Evolutionary conservation across 352 stramenopile species (phyloP).

Genomic region (Poterioochromonas sp.): DNA sequence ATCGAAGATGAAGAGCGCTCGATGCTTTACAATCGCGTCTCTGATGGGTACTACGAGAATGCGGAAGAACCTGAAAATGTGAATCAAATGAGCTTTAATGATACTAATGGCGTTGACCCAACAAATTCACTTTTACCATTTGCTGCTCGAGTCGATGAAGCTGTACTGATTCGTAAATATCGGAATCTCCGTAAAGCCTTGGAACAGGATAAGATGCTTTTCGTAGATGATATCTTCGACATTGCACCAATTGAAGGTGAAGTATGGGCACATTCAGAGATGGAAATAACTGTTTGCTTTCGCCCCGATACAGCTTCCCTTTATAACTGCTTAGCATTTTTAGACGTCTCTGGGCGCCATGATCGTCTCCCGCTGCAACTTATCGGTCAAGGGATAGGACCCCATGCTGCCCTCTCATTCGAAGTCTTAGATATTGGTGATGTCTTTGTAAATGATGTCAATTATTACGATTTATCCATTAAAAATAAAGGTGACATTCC

Average conservation of each 20-base stretch:
- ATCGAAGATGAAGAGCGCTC: constrained; percentile 68
- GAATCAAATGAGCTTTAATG: not conserved
- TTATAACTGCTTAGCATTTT: constrained; percentile 66
- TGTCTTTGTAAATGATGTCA: constrained; percentile 78
- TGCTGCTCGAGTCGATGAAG: constrained; percentile 33
- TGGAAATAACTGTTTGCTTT: constrained; percentile 80
- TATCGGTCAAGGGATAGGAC: constrained; percentile 74
- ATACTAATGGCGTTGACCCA: constrained; percentile 38
- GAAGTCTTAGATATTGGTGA: constrained; percentile 87
- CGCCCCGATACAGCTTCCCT: constrained; percentile 61
- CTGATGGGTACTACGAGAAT: constrained; percentile 34
- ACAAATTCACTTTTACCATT: constrained; percentile 31
- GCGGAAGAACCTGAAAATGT: constrained; percentile 16
- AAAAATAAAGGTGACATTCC: constrained; percentile 86
- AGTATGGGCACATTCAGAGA: constrained; percentile 79
- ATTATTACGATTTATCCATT: constrained; percentile 74
- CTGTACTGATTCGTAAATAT: constrained; percentile 47
- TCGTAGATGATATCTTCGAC: constrained; percentile 80
- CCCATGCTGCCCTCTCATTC: constrained; percentile 78
- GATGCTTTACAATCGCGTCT: constrained; percentile 35
- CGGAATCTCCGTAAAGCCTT: constrained; percentile 54
- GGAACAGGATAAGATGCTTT: constrained; percentile 79
- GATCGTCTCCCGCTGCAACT: constrained; percentile 73
- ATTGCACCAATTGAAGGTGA: constrained; percentile 71
- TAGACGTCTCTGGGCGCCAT: constrained; percentile 75